Base-by-base conservation (phyloP, 305 asterid genomes). In the Ajuga reptans region DNA sequence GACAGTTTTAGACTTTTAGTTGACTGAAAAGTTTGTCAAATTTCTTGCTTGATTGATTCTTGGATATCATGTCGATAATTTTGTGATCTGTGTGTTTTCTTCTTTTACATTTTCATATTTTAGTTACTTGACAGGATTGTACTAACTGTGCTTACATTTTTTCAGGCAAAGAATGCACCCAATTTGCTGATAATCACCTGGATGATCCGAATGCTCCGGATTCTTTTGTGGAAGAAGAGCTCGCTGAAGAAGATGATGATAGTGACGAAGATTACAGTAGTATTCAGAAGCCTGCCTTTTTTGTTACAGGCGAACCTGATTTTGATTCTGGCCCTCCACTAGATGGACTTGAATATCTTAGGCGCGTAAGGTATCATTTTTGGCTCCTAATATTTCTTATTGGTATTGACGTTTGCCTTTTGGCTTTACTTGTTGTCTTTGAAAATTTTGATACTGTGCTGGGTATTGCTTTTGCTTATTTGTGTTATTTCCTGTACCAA, bases 291-390 rank as follows among this genome's bases (percentile, higher is more conserved):
- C 92, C 92, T 36, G 98, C 94, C 56, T 86, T 92, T 81, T 15
- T 61, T 34, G 91, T 92, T 70, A 51, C 77, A 15, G 98, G 96
- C 58, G 95, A 89, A 75, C 99, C 97, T 31, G 85, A 93, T 80
- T 93, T 93, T 82, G 95, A 89, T 57, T 87, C 92, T 56, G 97
- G 97, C 59, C 97, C 96, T 81, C 94, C 96, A 63, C 83, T 76
- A 67, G 99, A 93, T 79, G 99, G 97, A 55, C 84, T 93, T 39
- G 99, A 93, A 77, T 93, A 82, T 83, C 95, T 93, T 71, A 84
- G 97, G 82, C 99, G 97, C 65, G 99, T 93, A 47, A 90, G 98
- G 98, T 92, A 86, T 66, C 64, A 17, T 69, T 54, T 72, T 76
- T 37, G 56, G 11, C 74, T 51, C 51, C 70, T 46, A 5, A 21